Percentiles rank a stretch among this genome's conserved stretches.
These are phyloP conservation scores for Solanum piurae DNA, from an alignment of 257 asterid genomes.

Conservation along the genomic window DNA sequence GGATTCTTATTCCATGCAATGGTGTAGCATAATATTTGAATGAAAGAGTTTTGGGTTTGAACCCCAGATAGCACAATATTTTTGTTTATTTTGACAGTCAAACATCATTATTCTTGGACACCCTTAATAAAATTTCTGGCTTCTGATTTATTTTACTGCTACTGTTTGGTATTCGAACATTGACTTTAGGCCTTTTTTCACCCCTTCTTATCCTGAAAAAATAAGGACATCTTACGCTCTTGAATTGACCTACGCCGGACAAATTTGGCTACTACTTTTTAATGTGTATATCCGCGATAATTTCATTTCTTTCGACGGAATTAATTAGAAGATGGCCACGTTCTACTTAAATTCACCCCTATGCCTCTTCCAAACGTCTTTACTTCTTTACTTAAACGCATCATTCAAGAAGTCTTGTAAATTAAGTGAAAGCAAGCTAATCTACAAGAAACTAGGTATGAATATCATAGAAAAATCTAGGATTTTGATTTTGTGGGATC, in stretches of 20 bases:
- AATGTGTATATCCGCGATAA: background rate
- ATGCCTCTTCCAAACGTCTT: background rate
- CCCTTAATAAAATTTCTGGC: too few species aligned
- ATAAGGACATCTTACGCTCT: background rate
- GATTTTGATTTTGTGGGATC: background rate
- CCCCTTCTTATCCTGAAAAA: background rate
- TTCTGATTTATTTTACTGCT: too few species aligned
- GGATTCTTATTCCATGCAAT: background rate
- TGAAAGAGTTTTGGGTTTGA: too few species aligned
- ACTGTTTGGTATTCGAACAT: background rate
- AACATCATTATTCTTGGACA: too few species aligned
- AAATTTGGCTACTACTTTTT: background rate
- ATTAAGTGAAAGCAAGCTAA: background rate
- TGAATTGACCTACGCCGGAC: background rate
- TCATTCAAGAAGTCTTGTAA: background rate
- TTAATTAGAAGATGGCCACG: background rate
- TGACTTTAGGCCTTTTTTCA: background rate
- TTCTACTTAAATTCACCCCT: background rate
- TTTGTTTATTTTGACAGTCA: too few species aligned
- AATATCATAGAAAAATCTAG: background rate
- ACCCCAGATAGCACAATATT: too few species aligned
- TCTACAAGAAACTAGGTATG: background rate
- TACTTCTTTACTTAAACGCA: background rate
- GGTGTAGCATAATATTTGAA: too few species aligned
- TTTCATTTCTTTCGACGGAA: background rate